Evolutionary conservation across 257 asterid genomes (phyloP).

Genomic region (Primulina tabacum): DNA sequence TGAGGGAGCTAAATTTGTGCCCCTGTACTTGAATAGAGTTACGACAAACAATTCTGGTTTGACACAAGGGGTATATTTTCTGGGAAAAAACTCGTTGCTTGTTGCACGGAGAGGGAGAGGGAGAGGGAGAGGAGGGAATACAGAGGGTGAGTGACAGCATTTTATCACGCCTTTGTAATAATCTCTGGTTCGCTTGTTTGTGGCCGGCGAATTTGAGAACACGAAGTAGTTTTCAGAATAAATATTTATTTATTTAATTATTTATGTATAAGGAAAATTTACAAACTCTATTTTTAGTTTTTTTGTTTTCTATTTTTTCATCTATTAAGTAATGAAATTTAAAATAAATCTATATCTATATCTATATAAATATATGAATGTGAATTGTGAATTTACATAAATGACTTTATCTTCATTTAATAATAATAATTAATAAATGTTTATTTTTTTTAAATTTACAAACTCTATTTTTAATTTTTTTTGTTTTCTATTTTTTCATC

Average conservation of each 20-base stretch:
- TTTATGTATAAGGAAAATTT: neutral
- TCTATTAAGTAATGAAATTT: too few species aligned
- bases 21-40: conserved; percentile 27
- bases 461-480: too few species aligned
- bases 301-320: too few species aligned
- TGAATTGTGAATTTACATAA: too few species aligned
- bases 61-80: conserved; percentile 27
- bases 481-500: too few species aligned
- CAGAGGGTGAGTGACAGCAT: conserved; percentile 43
- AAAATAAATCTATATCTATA: too few species aligned
- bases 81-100: conserved; percentile 15
- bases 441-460: too few species aligned
- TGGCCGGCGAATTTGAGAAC: conserved; percentile 25
- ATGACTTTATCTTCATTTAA: too few species aligned
- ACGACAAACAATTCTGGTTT: conserved; percentile 26
- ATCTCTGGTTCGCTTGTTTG: conserved; percentile 1
- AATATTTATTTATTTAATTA: too few species aligned
- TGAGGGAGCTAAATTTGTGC: conserved; percentile 29
- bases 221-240: neutral
- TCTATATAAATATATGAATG: too few species aligned
- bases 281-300: too few species aligned
- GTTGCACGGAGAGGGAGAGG: conserved; percentile 30
- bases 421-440: too few species aligned
- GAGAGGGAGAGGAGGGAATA: conserved; percentile 37
- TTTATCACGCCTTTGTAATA: conserved; percentile 2